Evolutionary conservation across 768 basidiomycete species (phyloP).

Genomic region (Lanmaoa rubissima): DNA sequence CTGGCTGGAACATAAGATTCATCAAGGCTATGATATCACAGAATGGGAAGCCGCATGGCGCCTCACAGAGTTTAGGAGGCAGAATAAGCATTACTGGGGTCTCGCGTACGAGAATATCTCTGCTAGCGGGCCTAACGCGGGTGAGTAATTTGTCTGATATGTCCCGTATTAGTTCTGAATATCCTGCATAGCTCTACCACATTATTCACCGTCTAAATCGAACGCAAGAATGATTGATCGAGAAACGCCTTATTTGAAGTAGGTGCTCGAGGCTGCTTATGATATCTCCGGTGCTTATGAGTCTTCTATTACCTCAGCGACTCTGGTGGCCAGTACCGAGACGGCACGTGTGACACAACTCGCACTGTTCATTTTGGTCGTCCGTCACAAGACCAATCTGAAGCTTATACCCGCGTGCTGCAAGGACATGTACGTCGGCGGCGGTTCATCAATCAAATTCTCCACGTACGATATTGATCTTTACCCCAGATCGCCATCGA

Average conservation of each 20-base stretch:
- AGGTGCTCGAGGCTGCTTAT: slow-evolving; percentile 28
- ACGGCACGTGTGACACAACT: slow-evolving; percentile 87
- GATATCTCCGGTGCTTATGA: slow-evolving; percentile 17
- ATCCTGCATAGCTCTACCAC: slow-evolving; percentile 66
- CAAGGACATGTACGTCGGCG: slow-evolving; percentile 84
- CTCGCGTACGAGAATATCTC: slow-evolving; percentile 90
- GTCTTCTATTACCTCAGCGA: slow-evolving; percentile 52
- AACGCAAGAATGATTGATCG: slow-evolving; percentile 72
- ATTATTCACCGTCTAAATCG: slow-evolving; percentile 78
- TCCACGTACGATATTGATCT: slow-evolving; percentile 18
- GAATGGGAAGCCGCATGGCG: slow-evolving; percentile 92
- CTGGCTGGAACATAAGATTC: slow-evolving; percentile 83
- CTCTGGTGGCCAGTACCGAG: slow-evolving; percentile 86
- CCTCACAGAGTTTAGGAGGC: slow-evolving; percentile 71
- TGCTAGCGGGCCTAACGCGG: slow-evolving; percentile 85
- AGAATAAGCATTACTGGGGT: slow-evolving; percentile 74
- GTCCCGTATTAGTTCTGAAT: background rate
- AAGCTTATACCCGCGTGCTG: slow-evolving; percentile 91
- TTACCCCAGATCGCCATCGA: slow-evolving; percentile 80
- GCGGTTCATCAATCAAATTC: slow-evolving; percentile 16
- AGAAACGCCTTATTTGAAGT: slow-evolving; percentile 88
- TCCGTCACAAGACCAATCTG: slow-evolving; percentile 81
- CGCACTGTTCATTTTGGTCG: slow-evolving; percentile 84
- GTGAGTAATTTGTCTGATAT: slow-evolving; percentile 31
- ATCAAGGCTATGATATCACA: slow-evolving; percentile 75